These are phyloP conservation scores for Ettlia oleoabundans DNA, from an alignment of 139 green algal species.

Conservation along the genomic window DNA sequence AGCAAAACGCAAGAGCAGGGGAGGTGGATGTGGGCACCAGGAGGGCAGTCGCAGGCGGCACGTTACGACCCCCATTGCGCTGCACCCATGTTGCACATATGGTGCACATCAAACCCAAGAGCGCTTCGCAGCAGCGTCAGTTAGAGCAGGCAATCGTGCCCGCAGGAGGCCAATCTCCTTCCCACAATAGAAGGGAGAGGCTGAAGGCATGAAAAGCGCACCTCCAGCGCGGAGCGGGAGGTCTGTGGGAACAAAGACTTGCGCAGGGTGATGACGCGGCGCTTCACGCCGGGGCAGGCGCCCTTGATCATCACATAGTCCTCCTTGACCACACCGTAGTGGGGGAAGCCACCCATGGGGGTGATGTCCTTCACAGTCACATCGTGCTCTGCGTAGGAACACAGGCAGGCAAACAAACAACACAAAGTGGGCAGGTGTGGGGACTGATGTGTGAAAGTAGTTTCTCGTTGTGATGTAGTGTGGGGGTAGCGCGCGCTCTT, in stretches of 20 bases:
- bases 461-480: no score
- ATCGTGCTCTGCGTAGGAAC: conserved; percentile 92
- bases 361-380: conserved; percentile 98
- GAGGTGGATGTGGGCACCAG: not conserved
- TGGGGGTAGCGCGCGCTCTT: no score
- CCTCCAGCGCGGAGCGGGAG: conserved; percentile 89
- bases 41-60: not conserved
- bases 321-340: conserved; percentile 93
- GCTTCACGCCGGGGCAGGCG: conserved; percentile 88
- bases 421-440: not conserved
- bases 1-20: not conserved
- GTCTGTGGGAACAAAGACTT: conserved; percentile 93
- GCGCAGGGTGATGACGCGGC: conserved; percentile 96
- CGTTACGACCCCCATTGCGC: no score
- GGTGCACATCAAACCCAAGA: no score
- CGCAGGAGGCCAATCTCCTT: no score
- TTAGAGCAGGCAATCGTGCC: no score
- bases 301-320: conserved; percentile 59
- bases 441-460: not conserved
- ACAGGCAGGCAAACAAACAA: no score
- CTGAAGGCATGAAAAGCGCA: no score
- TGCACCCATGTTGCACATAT: no score
- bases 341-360: conserved; percentile 98
- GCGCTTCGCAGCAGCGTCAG: no score
- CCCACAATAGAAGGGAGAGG: no score